Conservation (phyloP, 176 grass and related monocot species). For the Oryza meridionalis region DNA sequence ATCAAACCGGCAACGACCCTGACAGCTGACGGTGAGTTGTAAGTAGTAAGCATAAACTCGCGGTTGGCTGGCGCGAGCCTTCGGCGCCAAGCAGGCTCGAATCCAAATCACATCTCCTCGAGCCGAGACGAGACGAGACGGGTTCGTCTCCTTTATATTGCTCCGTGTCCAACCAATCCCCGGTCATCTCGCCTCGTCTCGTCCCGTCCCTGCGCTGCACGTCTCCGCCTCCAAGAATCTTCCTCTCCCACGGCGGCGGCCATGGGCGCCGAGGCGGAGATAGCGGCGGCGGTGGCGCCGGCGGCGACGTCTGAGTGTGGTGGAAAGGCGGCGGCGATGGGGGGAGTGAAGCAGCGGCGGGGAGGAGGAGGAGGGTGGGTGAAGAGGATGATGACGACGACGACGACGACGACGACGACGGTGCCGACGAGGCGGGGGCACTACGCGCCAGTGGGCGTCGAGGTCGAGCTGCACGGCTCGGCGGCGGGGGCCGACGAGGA, state of each 20-base stretch:
- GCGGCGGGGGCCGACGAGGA: neutral
- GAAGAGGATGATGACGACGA: conserved; percentile 16
- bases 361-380: conserved; percentile 27
- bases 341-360: neutral
- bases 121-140: neutral
- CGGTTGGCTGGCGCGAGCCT: neutral
- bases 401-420: neutral
- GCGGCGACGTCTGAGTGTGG: too few species aligned
- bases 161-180: neutral
- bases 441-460: conserved; percentile 17
- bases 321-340: neutral
- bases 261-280: conserved; percentile 22
- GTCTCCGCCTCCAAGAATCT: neutral
- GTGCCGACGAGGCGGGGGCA: neutral
- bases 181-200: neutral
- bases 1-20: neutral
- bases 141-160: neutral
- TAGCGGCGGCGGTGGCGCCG: neutral
- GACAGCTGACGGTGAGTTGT: conserved; percentile 17
- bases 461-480: neutral
- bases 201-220: neutral
- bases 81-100: conserved; percentile 8
- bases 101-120: neutral
- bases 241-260: neutral
- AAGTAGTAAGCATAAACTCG: neutral